Evolutionary conservation across 2,329 filamentous ascomycete genomes (phyloP).

Genomic region (Amesomyces nigricolor): DNA sequence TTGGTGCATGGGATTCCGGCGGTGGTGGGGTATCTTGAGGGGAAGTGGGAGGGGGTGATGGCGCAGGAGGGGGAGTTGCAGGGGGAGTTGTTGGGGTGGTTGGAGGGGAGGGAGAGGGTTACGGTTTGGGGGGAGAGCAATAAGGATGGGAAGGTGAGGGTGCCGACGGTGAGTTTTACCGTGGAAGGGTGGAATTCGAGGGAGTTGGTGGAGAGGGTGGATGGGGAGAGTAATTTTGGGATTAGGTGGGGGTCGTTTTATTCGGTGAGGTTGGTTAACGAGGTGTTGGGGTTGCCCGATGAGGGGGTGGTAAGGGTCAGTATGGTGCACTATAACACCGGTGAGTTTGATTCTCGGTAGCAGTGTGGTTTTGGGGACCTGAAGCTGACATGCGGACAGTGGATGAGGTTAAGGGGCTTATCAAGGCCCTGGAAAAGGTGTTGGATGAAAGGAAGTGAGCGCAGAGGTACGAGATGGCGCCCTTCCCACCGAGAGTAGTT

Average conservation of each 20-base stretch:
- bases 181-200: constrained; percentile 47
- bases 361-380: neutral
- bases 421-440: constrained; percentile 47
- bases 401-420: constrained; percentile 50
- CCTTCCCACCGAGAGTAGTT: too few relatives aligned
- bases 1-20: constrained; percentile 56
- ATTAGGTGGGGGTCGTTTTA: constrained; percentile 61
- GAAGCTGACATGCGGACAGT: constrained; percentile 33
- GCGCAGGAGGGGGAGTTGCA: constrained; percentile 54
- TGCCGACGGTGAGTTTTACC: constrained; percentile 60
- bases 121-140: constrained; percentile 51
- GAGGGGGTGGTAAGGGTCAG: constrained; percentile 61
- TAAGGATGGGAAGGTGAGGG: constrained; percentile 42
- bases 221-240: constrained; percentile 47
- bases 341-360: constrained; percentile 34
- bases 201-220: constrained; percentile 51
- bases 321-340: constrained; percentile 62
- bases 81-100: constrained; percentile 48
- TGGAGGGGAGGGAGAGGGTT: constrained; percentile 45
- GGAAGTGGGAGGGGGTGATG: constrained; percentile 44
- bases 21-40: constrained; percentile 53
- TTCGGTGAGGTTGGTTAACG: constrained; percentile 50
- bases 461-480: too few relatives aligned
- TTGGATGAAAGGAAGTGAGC: constrained; percentile 30
- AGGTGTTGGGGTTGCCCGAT: constrained; percentile 48